Conservation (phyloP, 2,329 filamentous ascomycete genomes). For the Talaromyces albobiverticillius region DNA sequence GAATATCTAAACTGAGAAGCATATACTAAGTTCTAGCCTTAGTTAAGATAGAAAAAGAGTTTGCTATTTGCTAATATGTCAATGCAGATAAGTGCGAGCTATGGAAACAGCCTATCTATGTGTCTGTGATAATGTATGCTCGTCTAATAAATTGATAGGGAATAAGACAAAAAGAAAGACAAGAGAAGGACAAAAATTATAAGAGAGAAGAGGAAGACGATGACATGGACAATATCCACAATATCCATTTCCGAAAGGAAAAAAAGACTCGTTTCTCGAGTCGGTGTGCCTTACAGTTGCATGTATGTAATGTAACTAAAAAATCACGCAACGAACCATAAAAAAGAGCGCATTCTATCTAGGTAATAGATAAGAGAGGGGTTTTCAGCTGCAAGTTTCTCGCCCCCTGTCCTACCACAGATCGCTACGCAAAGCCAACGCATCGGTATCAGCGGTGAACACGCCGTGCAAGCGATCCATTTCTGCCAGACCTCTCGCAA, state of each 20-base stretch:
- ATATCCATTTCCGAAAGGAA: background rate
- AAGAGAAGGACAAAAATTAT: too few relatives aligned
- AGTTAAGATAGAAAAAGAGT: too few relatives aligned
- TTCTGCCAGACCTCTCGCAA: slow-evolving; percentile 27
- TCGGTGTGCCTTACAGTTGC: background rate
- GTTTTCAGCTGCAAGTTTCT: too few relatives aligned
- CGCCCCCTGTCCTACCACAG: slow-evolving; percentile 12
- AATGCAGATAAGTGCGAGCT: too few relatives aligned
- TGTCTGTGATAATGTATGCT: background rate
- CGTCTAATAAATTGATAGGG: background rate
- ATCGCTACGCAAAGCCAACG: slow-evolving; percentile 26
- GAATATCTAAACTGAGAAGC: too few relatives aligned
- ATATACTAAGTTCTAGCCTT: too few relatives aligned
- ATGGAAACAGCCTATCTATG: too few relatives aligned
- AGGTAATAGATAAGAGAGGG: background rate
- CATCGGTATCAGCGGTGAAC: slow-evolving; percentile 29
- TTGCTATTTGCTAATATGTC: too few relatives aligned
- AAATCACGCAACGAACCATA: background rate
- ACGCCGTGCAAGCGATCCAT: slow-evolving; percentile 32
- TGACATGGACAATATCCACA: background rate
- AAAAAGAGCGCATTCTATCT: background rate
- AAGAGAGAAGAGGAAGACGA: background rate
- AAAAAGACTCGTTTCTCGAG: background rate
- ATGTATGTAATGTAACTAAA: background rate
- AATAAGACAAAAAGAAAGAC: too few relatives aligned